A percentile compares a stretch with the other conserved stretches of the same genome.
Conservation (phyloP, 148 eudicot species). For the Suaeda aralocaspica region DNA sequence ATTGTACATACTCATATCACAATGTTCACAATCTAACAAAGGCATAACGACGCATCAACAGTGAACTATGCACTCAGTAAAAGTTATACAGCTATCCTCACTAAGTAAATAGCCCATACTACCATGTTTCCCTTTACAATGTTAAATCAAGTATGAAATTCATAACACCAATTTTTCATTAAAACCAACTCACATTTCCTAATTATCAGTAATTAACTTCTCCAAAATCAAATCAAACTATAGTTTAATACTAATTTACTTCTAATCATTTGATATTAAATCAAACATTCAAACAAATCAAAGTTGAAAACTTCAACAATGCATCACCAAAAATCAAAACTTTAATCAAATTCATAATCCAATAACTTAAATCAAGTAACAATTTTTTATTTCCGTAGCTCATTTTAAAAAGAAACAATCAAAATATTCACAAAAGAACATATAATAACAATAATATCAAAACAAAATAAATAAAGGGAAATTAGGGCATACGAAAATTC, state of each 20-base stretch:
- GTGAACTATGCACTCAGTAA: background rate
- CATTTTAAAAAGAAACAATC: background rate
- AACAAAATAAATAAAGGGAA: background rate
- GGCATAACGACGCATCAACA: background rate
- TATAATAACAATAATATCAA: background rate
- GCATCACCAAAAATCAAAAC: background rate
- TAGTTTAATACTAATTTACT: background rate
- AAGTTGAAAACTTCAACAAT: background rate
- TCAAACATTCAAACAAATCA: background rate
- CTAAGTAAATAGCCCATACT: too few species aligned
- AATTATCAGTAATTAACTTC: background rate
- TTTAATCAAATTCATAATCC: background rate
- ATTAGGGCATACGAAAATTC: constrained; percentile 74
- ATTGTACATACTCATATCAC: background rate
- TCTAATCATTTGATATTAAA: background rate
- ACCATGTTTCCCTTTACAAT: background rate
- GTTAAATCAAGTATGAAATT: background rate
- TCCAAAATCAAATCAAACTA: background rate
- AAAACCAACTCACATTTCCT: background rate
- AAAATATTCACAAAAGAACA: too few species aligned
- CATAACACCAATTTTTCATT: background rate
- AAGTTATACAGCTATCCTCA: background rate
- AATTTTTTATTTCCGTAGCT: background rate
- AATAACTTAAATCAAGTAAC: background rate
- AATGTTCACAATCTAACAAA: too few species aligned